Base-by-base conservation (phyloP, 805 yeast genomes). In the Yamadazyma takamatsuzukensis region DNA sequence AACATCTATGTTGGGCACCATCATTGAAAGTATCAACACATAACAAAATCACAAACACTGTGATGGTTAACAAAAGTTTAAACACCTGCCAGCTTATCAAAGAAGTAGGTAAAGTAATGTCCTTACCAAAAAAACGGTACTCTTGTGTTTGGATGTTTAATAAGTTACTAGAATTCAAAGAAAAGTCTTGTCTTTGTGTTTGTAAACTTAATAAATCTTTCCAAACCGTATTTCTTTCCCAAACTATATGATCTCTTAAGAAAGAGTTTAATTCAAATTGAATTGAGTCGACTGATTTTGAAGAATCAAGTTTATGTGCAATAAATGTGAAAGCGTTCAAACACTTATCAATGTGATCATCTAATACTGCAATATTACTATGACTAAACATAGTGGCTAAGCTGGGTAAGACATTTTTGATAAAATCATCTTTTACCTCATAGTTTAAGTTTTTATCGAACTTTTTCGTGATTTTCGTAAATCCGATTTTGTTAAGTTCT, bases 211-310 rank as follows among this genome's bases (percentile, higher is more conserved):
- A 82, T 82, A 90, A 80, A 57, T 90, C 97, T 53, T 93, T 80
- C 98, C 98, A 90, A 18, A 90, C 97, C 0, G 97, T 90, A 55
- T 88, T 88, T 56, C 98, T 74, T 61, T 90, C 97, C 94, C 96
- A 90, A 13, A 89, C 96, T 21, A 90, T 84, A 56, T 90, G 95
- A 49, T 90, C 98, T 43, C 97, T 71, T 43, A 90, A 61, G 42
- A 72, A 72, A 3, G 74, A 61, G 43, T 68, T 64, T 35, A 74
- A 56, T 32, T 72, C 78, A 24, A 59, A 56, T 29, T 61, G 64
- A 25, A 75, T 68, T 12, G 52, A 36, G 6, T 68, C 70, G 27
- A 61, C 48, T 0, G 89, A 83, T 27, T 72, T 51, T 44, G 70
- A 47, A 7, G 68, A 53, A 14, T 78, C 55, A 12, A 64, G 46